Conservation (phyloP, 2,329 filamentous ascomycete genomes). For the Cyanodermella asteris region DNA sequence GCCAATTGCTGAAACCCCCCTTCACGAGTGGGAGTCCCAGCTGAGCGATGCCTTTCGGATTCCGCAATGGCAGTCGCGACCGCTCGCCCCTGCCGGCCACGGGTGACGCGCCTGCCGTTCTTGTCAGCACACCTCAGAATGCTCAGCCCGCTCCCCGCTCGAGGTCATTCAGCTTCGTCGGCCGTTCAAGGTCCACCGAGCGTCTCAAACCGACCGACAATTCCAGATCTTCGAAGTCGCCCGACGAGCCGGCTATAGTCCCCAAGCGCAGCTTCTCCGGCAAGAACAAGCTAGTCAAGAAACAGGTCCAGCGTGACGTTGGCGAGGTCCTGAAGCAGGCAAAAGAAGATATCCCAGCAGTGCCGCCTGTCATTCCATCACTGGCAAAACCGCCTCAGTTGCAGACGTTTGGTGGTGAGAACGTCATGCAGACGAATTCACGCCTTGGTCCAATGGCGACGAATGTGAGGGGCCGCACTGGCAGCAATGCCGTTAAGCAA, state of each 20-base stretch:
- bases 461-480: too few species aligned
- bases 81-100: too few species aligned
- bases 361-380: slow-evolving; percentile 33
- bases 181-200: slow-evolving; percentile 46
- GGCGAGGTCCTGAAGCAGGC: slow-evolving; percentile 29
- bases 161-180: slow-evolving; percentile 31
- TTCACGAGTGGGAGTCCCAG: too few species aligned
- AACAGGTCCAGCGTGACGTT: slow-evolving; percentile 28
- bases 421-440: slow-evolving; percentile 32
- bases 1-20: too few species aligned
- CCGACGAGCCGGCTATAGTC: slow-evolving; percentile 11
- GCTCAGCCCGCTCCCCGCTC: slow-evolving; percentile 6
- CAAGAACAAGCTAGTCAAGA: slow-evolving; percentile 30
- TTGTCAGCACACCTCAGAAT: too few species aligned
- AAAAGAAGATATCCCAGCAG: slow-evolving; percentile 34
- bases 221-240: too few species aligned
- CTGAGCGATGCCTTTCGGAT: too few species aligned
- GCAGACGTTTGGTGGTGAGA: slow-evolving; percentile 40
- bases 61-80: too few species aligned
- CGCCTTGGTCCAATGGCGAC: slow-evolving; percentile 14
- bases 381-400: slow-evolving; percentile 25
- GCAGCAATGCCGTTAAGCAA: background rate
- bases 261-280: slow-evolving; percentile 6
- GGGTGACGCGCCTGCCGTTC: too few species aligned
- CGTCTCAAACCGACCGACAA: slow-evolving; percentile 32